Conservation (phyloP, 2,329 filamentous ascomycete genomes). For the Colletotrichum sp. region DNA sequence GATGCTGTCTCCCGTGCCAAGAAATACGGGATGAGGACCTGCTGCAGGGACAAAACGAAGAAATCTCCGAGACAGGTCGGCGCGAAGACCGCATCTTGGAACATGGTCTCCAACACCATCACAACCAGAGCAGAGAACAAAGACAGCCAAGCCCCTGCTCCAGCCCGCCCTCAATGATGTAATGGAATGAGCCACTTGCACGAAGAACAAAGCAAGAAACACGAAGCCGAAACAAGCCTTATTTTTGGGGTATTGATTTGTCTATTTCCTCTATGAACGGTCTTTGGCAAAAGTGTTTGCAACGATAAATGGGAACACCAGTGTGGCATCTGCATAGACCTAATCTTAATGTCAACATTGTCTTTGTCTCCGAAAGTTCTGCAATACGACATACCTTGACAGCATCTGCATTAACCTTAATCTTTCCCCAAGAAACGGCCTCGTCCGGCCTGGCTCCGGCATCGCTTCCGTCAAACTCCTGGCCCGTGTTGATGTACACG, state of each 20-base stretch:
- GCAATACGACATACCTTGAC: conserved; percentile 72
- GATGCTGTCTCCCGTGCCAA: neutral
- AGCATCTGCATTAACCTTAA: conserved; percentile 84
- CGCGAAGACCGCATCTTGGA: neutral
- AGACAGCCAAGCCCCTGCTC: neutral
- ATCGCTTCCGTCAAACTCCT: conserved; percentile 98
- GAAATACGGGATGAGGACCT: neutral
- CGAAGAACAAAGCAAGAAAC: neutral
- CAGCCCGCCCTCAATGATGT: neutral
- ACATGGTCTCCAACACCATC: neutral
- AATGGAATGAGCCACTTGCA: neutral
- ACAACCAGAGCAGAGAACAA: neutral
- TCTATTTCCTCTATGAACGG: conserved; percentile 11
- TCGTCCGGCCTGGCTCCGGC: conserved; percentile 94
- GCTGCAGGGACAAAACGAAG: neutral
- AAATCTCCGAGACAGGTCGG: neutral
- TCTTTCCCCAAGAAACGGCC: conserved; percentile 98
- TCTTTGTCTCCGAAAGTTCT: neutral
- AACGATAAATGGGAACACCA: conserved; percentile 70
- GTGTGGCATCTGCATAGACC: conserved; percentile 70
- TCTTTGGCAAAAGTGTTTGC: conserved; percentile 71
- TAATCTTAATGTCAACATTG: conserved; percentile 27
- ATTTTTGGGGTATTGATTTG: neutral
- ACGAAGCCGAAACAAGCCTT: neutral
- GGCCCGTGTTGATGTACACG: conserved; percentile 96